Conservation (phyloP, 192 early-diverging fungal genomes). For the Fimicolochytrium jonesii region DNA sequence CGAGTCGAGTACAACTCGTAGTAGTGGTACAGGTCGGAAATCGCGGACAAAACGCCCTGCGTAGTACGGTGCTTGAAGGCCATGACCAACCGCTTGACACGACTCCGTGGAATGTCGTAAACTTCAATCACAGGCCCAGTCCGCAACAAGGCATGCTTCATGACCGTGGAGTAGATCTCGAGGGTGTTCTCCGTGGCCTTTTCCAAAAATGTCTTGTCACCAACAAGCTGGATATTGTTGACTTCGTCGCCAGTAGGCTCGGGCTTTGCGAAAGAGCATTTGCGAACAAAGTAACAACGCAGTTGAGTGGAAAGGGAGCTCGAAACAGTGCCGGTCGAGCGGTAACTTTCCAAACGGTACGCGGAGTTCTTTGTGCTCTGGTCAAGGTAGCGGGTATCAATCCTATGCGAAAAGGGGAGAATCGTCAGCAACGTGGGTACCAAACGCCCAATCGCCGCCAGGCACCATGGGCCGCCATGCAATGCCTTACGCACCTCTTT, state of each 20-base stretch:
- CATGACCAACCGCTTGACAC: constrained; percentile 89
- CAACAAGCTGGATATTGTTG: constrained; percentile 75
- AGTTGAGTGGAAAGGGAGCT: constrained; percentile 80
- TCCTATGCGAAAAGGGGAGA: too few species aligned
- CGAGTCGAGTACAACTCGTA: constrained; percentile 93
- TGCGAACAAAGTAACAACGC: constrained; percentile 91
- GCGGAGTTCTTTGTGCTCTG: constrained; percentile 59
- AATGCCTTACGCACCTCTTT: constrained; percentile 32
- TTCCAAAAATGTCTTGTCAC: constrained; percentile 89
- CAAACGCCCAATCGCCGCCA: too few species aligned
- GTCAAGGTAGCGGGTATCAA: constrained; percentile 91
- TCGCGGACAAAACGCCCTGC: constrained; percentile 88
- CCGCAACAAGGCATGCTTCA: constrained; percentile 77
- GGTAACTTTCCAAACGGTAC: constrained; percentile 93
- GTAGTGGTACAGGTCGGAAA: constrained; percentile 98
- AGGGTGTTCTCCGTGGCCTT: constrained; percentile 91
- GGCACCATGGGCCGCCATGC: too few species aligned
- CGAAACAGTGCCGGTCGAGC: constrained; percentile 89
- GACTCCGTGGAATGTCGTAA: constrained; percentile 79
- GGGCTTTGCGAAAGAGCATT: constrained; percentile 86
- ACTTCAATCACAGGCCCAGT: constrained; percentile 94
- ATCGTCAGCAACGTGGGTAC: too few species aligned
- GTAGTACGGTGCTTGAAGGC: constrained; percentile 84
- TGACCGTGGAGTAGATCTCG: constrained; percentile 81
- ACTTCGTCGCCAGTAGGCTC: constrained; percentile 67